A percentile compares a stretch with the other conserved stretches of the same genome.
These are phyloP conservation scores for Colletotrichum sp. DNA, from an alignment of 2,329 filamentous ascomycete genomes.

Conservation along the genomic window DNA sequence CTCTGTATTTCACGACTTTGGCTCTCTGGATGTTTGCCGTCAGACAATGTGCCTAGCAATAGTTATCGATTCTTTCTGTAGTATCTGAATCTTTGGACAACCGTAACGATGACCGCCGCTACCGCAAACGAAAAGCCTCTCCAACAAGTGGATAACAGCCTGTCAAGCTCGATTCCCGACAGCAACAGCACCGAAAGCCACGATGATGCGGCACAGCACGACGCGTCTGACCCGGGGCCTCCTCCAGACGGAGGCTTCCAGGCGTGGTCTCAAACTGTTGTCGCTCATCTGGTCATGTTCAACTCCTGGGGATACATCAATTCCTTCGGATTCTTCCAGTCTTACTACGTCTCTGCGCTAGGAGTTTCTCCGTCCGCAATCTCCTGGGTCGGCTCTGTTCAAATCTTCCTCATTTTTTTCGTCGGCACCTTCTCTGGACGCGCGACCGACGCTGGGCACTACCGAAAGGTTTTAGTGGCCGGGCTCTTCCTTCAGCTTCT, in stretches of 20 bases:
- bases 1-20: not conserved
- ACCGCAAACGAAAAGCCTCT: not conserved
- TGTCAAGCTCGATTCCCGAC: not conserved
- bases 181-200: not conserved
- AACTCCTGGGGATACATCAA: not conserved
- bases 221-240: not conserved
- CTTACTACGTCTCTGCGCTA: conserved; percentile 35
- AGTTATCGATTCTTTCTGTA: not conserved
- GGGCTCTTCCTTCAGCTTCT: not conserved
- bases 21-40: not conserved
- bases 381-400: not conserved
- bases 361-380: not conserved
- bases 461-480: not conserved
- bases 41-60: not conserved
- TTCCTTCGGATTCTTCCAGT: conserved; percentile 40
- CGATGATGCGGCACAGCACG: not conserved
- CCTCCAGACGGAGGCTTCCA: not conserved
- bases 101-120: not conserved
- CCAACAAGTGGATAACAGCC: not conserved
- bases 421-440: not conserved
- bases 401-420: not conserved
- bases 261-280: not conserved
- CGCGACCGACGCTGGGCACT: not conserved
- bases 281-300: not conserved
- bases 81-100: not conserved